phyloP scores from a whole-genome alignment of 2,329 filamentous ascomycete genomes.

The Penicillium occitanis region DNA sequence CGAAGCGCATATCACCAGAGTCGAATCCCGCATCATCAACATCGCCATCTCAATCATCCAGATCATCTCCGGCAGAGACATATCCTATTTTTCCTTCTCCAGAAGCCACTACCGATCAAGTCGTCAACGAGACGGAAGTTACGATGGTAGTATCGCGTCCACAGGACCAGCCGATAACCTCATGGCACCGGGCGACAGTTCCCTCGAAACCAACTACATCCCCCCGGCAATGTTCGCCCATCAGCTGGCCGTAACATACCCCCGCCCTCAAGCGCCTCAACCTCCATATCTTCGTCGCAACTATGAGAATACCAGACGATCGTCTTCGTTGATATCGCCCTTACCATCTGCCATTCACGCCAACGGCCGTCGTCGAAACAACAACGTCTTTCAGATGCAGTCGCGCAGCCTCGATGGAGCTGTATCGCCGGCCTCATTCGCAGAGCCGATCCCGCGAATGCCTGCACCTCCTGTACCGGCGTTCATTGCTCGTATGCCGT shows the following conservation, averaged over 20 bases:
- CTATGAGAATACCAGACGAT: constrained; percentile 7
- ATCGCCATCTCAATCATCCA: constrained; percentile 16
- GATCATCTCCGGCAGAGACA: not conserved
- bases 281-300: constrained; percentile 15
- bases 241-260: constrained; percentile 1
- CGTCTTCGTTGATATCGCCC: not conserved
- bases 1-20: not conserved
- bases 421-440: not conserved
- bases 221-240: constrained; percentile 11
- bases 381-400: not conserved
- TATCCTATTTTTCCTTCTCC: not conserved
- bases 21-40: constrained; percentile 14
- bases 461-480: constrained; percentile 10
- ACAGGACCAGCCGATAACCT: constrained; percentile 17
- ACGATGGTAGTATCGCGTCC: not conserved
- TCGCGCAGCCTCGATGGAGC: constrained; percentile 11
- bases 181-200: constrained; percentile 14
- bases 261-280: constrained; percentile 15
- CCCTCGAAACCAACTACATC: constrained; percentile 13
- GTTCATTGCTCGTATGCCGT: constrained; percentile 17
- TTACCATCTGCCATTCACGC: not conserved
- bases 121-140: constrained; percentile 10
- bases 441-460: constrained; percentile 9
- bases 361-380: not conserved
- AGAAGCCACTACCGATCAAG: not conserved